phyloP scores from a whole-genome alignment of 163 green algal species.

The Trebouxiophyceae sp. region DNA sequence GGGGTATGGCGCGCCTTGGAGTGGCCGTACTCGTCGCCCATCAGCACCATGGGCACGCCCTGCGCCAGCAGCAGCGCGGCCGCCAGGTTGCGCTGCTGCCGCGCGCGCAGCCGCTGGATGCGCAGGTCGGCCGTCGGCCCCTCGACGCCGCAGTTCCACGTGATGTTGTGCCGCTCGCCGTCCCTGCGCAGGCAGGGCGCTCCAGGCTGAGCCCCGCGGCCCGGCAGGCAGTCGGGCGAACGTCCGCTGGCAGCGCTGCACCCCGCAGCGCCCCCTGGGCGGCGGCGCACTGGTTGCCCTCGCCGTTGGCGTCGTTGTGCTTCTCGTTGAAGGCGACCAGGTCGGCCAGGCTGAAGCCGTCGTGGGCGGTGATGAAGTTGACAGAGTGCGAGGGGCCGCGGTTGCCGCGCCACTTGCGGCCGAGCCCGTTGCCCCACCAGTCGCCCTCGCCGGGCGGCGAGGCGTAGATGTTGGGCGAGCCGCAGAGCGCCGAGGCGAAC shows the following conservation, averaged over 20 bases:
- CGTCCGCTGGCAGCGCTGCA: too few species aligned
- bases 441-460: not conserved
- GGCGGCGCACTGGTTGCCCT: constrained; percentile 65
- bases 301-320: constrained; percentile 95
- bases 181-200: constrained; percentile 45
- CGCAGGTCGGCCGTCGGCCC: constrained; percentile 45
- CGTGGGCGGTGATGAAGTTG: constrained; percentile 99
- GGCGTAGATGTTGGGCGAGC: constrained; percentile 86
- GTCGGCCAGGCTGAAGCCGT: constrained; percentile 97
- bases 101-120: constrained; percentile 50
- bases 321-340: constrained; percentile 92
- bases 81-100: constrained; percentile 91
- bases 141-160: constrained; percentile 97
- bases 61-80: constrained; percentile 83
- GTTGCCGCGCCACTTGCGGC: constrained; percentile 23
- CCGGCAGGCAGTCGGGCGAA: too few species aligned
- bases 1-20: constrained; percentile 30
- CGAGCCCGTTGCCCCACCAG: constrained; percentile 75
- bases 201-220: too few species aligned
- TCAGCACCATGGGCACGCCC: constrained; percentile 94
- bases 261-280: too few species aligned
- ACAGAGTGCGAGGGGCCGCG: constrained; percentile 61
- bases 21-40: constrained; percentile 98
- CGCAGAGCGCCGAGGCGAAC: constrained; percentile 81
- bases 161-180: constrained; percentile 93